Evolutionary conservation across 768 basidiomycete species (phyloP).

Genomic region (Podaxis sp.): DNA sequence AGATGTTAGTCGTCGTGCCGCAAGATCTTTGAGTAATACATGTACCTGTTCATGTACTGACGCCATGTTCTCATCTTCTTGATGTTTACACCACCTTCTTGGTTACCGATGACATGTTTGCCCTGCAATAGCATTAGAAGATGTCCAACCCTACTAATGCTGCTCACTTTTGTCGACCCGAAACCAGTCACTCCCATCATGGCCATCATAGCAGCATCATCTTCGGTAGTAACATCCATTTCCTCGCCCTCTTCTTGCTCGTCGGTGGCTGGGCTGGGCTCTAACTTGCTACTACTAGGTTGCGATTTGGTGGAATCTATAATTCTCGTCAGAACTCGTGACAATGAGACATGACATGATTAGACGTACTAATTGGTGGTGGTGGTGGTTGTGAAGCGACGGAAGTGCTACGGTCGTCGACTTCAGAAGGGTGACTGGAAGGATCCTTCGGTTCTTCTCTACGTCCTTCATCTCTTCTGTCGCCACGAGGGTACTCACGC

Average conservation of each 20-base stretch:
- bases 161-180: constrained; percentile 79
- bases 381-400: constrained; percentile 13
- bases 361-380: neutral
- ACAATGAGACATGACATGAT: neutral
- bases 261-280: constrained; percentile 39
- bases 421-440: constrained; percentile 33
- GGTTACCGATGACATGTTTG: constrained; percentile 78
- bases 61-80: constrained; percentile 92
- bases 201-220: constrained; percentile 81
- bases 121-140: constrained; percentile 42
- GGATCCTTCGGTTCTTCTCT: constrained; percentile 34
- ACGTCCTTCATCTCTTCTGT: constrained; percentile 33
- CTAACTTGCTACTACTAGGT: constrained; percentile 27
- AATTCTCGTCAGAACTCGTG: neutral
- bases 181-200: constrained; percentile 91
- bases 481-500: constrained; percentile 20
- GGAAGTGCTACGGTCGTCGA: constrained; percentile 29
- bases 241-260: constrained; percentile 44
- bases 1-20: neutral
- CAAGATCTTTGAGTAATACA: neutral
- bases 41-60: constrained; percentile 95
- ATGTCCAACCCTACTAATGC: neutral
- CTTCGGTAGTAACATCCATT: constrained; percentile 57
- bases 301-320: neutral
- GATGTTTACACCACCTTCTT: constrained; percentile 62